Evolutionary conservation across 2,329 filamentous ascomycete species (phyloP), one percentile per base, ranked within the genome.

Genomic region (Shiraia sp.): DNA sequence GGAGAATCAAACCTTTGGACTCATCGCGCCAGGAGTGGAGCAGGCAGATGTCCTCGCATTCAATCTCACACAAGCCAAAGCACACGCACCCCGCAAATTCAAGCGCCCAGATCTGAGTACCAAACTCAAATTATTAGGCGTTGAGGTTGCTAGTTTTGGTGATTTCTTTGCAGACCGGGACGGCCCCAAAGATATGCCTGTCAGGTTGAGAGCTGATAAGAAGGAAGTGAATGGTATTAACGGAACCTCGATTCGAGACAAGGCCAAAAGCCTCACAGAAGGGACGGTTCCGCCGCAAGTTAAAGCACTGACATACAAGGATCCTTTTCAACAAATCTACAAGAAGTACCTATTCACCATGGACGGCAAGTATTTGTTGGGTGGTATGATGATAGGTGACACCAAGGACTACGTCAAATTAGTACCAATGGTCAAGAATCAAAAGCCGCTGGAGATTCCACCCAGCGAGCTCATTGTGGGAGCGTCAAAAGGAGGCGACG

Each of bases 301-400:
- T 56, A 95, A 95, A 70, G 85, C 90, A 0, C 73, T 96, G 29
- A 92, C 87, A 0, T 96, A 95, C 73, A 90, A 86, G 49, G 90
- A 96, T 60, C 90, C 90, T 0, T 96, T 96, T 63, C 80, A 84
- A 41, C 85, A 89, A 33, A 82, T 96, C 1, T 96, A 96, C 74
- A 96, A 96, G 69, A 96, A 96, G 64, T 96, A 93, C 67, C 74
- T 96, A 9, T 96, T 96, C 61, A 95, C 90, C 0, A 75, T 85
- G 61, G 91, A 96, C 62, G 90, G 90, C 17, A 95, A 95, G 66
- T 92, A 92, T 59, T 75, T 96, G 1, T 80, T 96, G 0, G 90
- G 90, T n/a, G 91, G 90, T 3, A 96, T 96, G 89, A 95, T 96
- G 89, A 93, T 96, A 47, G 91, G 90, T 27, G 90, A 96, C 60